A percentile compares a stretch with the other conserved stretches of the same genome.
Evolutionary conservation across 2,329 filamentous ascomycete genomes (phyloP).

Genomic region (Raffaelea albimanens): DNA sequence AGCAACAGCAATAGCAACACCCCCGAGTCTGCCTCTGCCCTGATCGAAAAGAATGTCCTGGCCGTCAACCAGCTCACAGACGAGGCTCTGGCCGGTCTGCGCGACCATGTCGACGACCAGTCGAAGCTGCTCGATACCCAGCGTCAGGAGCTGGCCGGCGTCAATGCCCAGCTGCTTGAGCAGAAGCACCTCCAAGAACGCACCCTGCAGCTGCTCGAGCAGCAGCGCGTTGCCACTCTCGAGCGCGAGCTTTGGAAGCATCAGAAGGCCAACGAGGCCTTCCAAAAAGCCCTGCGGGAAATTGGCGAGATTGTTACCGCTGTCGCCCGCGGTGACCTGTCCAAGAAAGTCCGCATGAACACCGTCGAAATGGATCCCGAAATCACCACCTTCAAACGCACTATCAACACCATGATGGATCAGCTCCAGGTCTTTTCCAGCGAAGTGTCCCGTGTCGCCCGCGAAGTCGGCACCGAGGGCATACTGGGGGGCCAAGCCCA

Average conservation of each 20-base stretch:
- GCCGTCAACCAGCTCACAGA: conserved; percentile 56
- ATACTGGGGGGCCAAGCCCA: conserved; percentile 88
- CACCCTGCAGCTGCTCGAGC: conserved; percentile 73
- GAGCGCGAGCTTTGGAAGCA: conserved; percentile 95
- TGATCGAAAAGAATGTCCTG: too few species aligned
- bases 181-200: conserved; percentile 79
- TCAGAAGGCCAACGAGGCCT: conserved; percentile 95
- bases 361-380: conserved; percentile 96
- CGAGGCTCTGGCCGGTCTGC: conserved; percentile 75
- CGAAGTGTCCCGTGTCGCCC: conserved; percentile 88
- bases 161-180: conserved; percentile 76
- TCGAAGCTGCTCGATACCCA: conserved; percentile 85
- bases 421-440: conserved; percentile 94
- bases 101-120: conserved; percentile 87
- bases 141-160: conserved; percentile 73
- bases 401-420: conserved; percentile 99
- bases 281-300: conserved; percentile 92
- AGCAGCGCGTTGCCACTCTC: conserved; percentile 77
- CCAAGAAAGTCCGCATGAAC: conserved; percentile 94
- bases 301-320: conserved; percentile 97
- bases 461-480: conserved; percentile 93
- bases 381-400: conserved; percentile 95
- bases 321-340: conserved; percentile 88
- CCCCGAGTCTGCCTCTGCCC: conserved; percentile 5
- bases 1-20: conserved; percentile 16